Evolutionary conservation across 2,329 filamentous ascomycete genomes (phyloP).

Genomic region (Coniochaeta sp.): DNA sequence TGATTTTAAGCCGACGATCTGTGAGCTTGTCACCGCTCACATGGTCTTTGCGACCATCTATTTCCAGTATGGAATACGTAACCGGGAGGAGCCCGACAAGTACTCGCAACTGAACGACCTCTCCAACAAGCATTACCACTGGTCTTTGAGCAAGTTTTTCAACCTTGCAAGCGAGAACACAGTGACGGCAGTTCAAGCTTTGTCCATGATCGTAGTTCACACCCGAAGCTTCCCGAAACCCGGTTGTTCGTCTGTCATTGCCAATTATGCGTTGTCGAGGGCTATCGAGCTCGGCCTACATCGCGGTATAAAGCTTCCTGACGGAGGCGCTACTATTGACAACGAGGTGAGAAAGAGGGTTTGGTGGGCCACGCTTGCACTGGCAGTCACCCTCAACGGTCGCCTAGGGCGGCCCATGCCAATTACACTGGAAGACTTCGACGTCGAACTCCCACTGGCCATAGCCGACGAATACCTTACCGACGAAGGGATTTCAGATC

Average conservation of each 20-base stretch:
- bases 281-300: constrained; percentile 73
- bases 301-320: constrained; percentile 50
- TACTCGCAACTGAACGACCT: constrained; percentile 50
- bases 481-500: constrained; percentile 51
- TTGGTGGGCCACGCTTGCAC: constrained; percentile 65
- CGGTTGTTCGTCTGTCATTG: constrained; percentile 63
- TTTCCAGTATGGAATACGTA: constrained; percentile 69
- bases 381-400: constrained; percentile 63
- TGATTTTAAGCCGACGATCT: constrained; percentile 49
- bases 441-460: constrained; percentile 66
- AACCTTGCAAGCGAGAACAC: constrained; percentile 55
- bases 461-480: constrained; percentile 64
- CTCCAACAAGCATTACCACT: constrained; percentile 75
- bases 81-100: constrained; percentile 47
- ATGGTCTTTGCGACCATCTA: constrained; percentile 74
- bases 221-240: constrained; percentile 74
- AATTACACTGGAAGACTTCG: constrained; percentile 66
- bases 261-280: constrained; percentile 55
- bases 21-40: constrained; percentile 65
- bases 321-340: constrained; percentile 46
- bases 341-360: constrained; percentile 71
- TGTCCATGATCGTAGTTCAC: constrained; percentile 64
- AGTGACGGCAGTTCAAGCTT: constrained; percentile 62
- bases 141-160: constrained; percentile 60
- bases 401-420: constrained; percentile 73